Evolutionary conservation across 805 yeast genomes (phyloP).

Genomic region (Zygoascus flipseniorum): DNA sequence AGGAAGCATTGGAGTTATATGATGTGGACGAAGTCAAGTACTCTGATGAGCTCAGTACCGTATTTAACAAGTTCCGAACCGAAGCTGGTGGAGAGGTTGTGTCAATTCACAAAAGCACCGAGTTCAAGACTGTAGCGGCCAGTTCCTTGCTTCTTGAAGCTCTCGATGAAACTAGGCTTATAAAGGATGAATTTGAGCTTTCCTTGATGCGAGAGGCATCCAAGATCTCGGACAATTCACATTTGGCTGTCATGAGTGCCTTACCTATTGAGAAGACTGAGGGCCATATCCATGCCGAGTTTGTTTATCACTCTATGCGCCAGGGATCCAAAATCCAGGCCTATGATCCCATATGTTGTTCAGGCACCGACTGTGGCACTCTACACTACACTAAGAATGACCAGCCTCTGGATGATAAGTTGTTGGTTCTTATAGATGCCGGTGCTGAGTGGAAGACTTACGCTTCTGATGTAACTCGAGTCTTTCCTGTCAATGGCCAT

Average conservation of each 20-base stretch:
- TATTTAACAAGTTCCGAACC: neutral
- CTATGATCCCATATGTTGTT: conserved; percentile 93
- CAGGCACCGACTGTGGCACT: conserved; percentile 87
- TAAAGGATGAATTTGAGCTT: conserved; percentile 79
- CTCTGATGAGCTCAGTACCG: conserved; percentile 37
- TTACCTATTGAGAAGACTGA: conserved; percentile 79
- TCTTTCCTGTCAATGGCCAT: conserved; percentile 85
- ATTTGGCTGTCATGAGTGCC: conserved; percentile 87
- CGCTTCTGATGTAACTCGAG: conserved; percentile 89
- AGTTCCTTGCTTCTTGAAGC: conserved; percentile 39
- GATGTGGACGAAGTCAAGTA: conserved; percentile 81
- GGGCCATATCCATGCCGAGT: conserved; percentile 92
- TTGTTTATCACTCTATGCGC: conserved; percentile 83
- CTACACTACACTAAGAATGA: conserved; percentile 85
- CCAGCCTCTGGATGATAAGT: conserved; percentile 46
- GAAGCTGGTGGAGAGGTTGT: conserved; percentile 12
- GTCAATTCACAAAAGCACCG: conserved; percentile 18
- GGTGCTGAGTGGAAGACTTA: conserved; percentile 96
- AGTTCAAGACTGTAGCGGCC: conserved; percentile 13
- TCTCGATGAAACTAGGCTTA: conserved; percentile 76
- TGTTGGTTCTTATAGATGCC: conserved; percentile 79
- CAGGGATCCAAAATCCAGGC: conserved; percentile 88
- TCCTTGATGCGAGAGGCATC: conserved; percentile 72
- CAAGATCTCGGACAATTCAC: conserved; percentile 78
- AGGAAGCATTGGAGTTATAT: conserved; percentile 54